Conservation (phyloP, 106 monocot species). For the Allium cepa region DNA sequence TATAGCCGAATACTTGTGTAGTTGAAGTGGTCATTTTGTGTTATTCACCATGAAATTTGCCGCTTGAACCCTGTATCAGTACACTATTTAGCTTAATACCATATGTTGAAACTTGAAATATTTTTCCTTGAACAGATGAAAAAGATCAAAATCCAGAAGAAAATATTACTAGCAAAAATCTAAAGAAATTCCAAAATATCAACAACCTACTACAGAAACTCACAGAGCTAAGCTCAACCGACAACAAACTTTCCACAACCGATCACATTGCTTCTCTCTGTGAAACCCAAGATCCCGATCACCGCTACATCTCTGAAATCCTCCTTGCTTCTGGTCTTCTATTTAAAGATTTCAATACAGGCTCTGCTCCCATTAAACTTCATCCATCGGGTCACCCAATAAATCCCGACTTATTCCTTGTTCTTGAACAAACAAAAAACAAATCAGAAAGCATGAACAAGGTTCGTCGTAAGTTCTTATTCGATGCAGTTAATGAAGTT, state of each 20-base stretch:
- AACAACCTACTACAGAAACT: conserved; percentile 49
- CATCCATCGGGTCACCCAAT: conserved; percentile 6
- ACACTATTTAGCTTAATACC: too few species aligned
- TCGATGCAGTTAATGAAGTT: conserved; percentile 60
- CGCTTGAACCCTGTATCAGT: background rate
- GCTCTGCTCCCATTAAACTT: too few species aligned
- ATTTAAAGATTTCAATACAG: conserved; percentile 19
- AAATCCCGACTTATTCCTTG: conserved; percentile 53
- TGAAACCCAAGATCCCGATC: conserved; percentile 38
- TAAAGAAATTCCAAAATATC: conserved; percentile 40
- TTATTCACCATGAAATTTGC: background rate
- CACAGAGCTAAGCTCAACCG: conserved; percentile 18
- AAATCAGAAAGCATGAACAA: background rate
- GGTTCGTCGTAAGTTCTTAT: conserved; percentile 45
- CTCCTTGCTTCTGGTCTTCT: conserved; percentile 48
- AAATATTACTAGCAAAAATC: conserved; percentile 17
- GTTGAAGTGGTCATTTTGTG: background rate
- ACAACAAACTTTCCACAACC: conserved; percentile 5
- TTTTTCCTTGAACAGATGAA: conserved; percentile 8
- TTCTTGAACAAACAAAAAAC: conserved; percentile 44
- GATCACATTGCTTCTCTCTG: conserved; percentile 41
- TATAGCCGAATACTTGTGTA: background rate
- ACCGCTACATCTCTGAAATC: conserved; percentile 49
- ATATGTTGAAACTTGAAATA: too few species aligned
- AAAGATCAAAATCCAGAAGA: background rate